These are phyloP conservation scores for Apiospora sp. DNA, from an alignment of 2,329 filamentous ascomycete species.

Conservation along the genomic window DNA sequence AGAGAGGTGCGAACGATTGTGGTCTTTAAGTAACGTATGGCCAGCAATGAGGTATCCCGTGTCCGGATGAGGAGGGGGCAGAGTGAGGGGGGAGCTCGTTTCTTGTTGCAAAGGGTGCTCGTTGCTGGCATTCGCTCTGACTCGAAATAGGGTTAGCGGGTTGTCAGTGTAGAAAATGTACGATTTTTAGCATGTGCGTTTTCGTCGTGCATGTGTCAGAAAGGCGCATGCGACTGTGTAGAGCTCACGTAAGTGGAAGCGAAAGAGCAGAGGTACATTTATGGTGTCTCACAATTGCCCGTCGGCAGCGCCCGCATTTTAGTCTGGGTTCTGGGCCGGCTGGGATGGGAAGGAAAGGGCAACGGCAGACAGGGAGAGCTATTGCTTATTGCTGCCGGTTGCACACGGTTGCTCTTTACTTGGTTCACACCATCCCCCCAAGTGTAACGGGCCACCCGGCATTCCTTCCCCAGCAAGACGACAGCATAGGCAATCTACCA, in stretches of 20 bases:
- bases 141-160: slow-evolving; percentile 23
- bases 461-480: background rate
- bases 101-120: background rate
- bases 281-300: background rate
- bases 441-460: slow-evolving; percentile 5
- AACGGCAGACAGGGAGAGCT: background rate
- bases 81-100: background rate
- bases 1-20: slow-evolving; percentile 16
- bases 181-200: slow-evolving; percentile 23
- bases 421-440: slow-evolving; percentile 4
- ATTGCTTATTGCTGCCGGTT: background rate
- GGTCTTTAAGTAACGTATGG: slow-evolving; percentile 1
- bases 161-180: background rate
- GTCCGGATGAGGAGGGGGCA: slow-evolving; percentile 5
- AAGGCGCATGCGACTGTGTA: slow-evolving; percentile 17
- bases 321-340: background rate
- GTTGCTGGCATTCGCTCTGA: slow-evolving; percentile 21
- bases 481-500: too few species aligned
- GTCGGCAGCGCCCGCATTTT: slow-evolving; percentile 14
- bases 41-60: background rate
- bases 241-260: slow-evolving; percentile 17
- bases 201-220: slow-evolving; percentile 24
- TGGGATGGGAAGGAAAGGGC: background rate
- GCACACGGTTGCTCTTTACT: background rate
- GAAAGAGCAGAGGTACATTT: background rate